Percentiles rank a stretch among this genome's conserved stretches.
phyloP scores from a whole-genome alignment of 441 rosid species.

The Corymbia calophylla region DNA sequence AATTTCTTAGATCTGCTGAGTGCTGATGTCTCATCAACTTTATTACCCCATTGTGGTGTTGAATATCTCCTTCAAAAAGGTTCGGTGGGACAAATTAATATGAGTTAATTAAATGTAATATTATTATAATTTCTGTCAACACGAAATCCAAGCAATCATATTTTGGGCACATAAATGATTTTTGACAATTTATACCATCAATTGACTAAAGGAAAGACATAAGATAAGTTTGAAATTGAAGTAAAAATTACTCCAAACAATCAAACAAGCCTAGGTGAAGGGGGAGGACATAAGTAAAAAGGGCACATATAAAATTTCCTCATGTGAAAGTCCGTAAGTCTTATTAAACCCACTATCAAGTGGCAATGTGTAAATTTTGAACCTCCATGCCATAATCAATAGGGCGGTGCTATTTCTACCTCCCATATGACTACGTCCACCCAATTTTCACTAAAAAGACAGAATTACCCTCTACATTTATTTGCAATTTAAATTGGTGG shows the following conservation, averaged over 20 bases:
- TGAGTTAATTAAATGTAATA: too few species aligned
- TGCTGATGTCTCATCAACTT: neutral
- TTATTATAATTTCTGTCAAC: neutral
- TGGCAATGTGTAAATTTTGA: neutral
- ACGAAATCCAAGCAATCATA: neutral
- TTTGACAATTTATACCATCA: neutral
- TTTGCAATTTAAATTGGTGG: too few species aligned
- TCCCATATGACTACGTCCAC: too few species aligned
- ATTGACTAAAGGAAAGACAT: neutral
- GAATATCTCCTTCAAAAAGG: neutral
- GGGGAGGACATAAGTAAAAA: neutral
- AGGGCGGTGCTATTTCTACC: too few species aligned
- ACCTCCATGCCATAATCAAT: neutral
- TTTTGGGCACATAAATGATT: neutral
- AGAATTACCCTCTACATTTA: too few species aligned
- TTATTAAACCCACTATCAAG: neutral
- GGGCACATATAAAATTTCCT: neutral
- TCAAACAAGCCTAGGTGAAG: neutral
- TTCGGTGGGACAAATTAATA: neutral
- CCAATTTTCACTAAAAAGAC: too few species aligned
- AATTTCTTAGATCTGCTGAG: neutral
- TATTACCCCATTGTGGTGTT: neutral
- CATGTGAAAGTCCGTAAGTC: neutral
- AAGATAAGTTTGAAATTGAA: neutral
- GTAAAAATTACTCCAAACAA: neutral